A percentile compares a stretch with the other conserved stretches of the same genome.
Conservation (phyloP, 108 stramenopile species). For the Nitzschia palea region DNA sequence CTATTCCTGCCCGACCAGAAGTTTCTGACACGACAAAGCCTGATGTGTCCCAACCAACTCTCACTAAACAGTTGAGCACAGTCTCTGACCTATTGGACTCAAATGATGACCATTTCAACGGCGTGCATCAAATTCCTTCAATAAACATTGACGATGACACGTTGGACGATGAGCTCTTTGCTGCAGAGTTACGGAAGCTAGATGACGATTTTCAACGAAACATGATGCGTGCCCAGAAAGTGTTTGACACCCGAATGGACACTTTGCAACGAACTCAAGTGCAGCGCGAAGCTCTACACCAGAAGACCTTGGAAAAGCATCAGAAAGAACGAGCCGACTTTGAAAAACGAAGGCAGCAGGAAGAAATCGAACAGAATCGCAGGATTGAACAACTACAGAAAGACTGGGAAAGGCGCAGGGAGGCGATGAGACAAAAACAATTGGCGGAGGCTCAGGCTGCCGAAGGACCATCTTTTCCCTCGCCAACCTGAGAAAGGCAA, state of each 20-base stretch:
- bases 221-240: conserved; percentile 76
- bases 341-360: conserved; percentile 80
- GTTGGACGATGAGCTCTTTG: conserved; percentile 40
- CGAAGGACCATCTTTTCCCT: background rate
- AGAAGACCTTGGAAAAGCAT: conserved; percentile 84
- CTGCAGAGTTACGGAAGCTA: conserved; percentile 67
- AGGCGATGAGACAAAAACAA: conserved; percentile 22
- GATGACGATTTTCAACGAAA: conserved; percentile 82
- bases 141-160: conserved; percentile 34
- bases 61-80: conserved; percentile 1
- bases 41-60: background rate
- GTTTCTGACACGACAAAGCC: background rate
- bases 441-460: conserved; percentile 1
- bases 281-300: conserved; percentile 80
- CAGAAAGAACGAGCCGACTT: conserved; percentile 84
- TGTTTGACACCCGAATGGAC: conserved; percentile 84
- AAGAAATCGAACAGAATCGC: conserved; percentile 78
- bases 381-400: conserved; percentile 73
- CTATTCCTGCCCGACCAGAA: no score
- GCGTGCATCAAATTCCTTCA: conserved; percentile 24
- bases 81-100: no score
- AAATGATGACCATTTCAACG: conserved; percentile 3
- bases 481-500: background rate
- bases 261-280: conserved; percentile 75
- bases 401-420: conserved; percentile 52